Base-by-base conservation (phyloP, 345 rosid species). In the Dipteronia dyeriana region DNA sequence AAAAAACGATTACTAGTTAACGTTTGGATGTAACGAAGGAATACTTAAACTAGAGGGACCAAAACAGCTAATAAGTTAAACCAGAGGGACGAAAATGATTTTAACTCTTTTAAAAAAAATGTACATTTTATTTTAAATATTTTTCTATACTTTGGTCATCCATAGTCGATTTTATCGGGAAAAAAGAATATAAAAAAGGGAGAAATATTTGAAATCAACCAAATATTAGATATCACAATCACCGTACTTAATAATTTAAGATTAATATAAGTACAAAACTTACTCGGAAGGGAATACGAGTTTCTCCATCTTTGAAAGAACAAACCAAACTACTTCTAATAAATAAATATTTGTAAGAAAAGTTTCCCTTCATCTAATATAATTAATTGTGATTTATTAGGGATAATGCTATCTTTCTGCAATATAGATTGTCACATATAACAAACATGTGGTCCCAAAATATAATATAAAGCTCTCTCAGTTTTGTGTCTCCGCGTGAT, bases 391-490 rank as follows among this genome's bases (percentile, higher is more conserved):
- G 4, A 68, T 57, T 22, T 2, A 0, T 4, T 13, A 29, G 57
- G 82, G 71, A 9, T 9, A 25, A 1, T 74, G 17, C 6, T 23
- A 78, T 74, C 70, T 25, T 79, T 51, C 9, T 54, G 2, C 1
- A 0, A 1, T 3, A 3, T 17, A 34, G 14, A 3, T 20, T 23
- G 64, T 7, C 65, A 63, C 70, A 1, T 19, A 65, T 78, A 34
- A 34, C 49, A 10, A 68, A 47, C 43, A 45, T 9, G 13, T 9
- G 65, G 76, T 49, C 64, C 74, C 77, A 6, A 45, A 11, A 74
- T 34, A 49, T 45, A 25, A 13, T 39, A 14, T 38, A 31, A n/a
- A 75, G 54, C 20, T 25, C 6, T 31, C 53, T 31, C 34, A 59
- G 10, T 7, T 3, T 56, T 29, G 31, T 26, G 25, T 56, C 1